These are phyloP conservation scores for Beta lomatogona DNA, from an alignment of 179 eudicot genomes.

Conservation along the genomic window DNA sequence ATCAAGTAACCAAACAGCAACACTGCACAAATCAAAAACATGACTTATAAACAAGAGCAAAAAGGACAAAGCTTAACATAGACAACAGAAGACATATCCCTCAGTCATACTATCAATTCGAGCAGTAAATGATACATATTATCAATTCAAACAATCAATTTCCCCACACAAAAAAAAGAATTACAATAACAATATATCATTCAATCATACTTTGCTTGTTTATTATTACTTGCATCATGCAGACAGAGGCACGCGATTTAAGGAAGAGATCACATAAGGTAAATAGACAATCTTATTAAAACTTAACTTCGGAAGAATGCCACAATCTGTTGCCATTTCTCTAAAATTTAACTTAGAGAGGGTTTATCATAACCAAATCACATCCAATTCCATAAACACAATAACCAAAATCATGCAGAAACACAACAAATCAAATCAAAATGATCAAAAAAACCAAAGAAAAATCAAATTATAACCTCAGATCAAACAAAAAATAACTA, in stretches of 20 bases:
- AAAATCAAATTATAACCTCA: not conserved
- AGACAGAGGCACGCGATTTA: too few relatives aligned
- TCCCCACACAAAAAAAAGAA: not conserved
- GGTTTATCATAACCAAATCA: not conserved
- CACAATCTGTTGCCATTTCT: not conserved
- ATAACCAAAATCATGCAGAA: constrained; percentile 5
- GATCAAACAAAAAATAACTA: constrained; percentile 9
- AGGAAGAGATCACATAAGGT: too few relatives aligned
- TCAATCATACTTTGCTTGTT: not conserved
- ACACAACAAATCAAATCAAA: not conserved
- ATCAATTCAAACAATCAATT: not conserved
- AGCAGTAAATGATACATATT: not conserved
- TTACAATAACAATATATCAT: too few relatives aligned
- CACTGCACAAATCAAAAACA: constrained; percentile 20
- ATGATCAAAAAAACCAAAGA: not conserved
- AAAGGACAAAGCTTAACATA: not conserved
- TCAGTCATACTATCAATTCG: not conserved
- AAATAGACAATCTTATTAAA: not conserved
- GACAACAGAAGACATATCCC: not conserved
- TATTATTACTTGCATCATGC: too few relatives aligned
- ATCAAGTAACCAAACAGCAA: constrained; percentile 10
- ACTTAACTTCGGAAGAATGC: too few relatives aligned
- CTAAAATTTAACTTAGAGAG: not conserved
- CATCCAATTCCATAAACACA: not conserved
- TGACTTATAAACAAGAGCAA: not conserved